Base-by-base conservation (phyloP, 2,329 filamentous ascomycete genomes). In the Colletotrichum noveboracense region DNA sequence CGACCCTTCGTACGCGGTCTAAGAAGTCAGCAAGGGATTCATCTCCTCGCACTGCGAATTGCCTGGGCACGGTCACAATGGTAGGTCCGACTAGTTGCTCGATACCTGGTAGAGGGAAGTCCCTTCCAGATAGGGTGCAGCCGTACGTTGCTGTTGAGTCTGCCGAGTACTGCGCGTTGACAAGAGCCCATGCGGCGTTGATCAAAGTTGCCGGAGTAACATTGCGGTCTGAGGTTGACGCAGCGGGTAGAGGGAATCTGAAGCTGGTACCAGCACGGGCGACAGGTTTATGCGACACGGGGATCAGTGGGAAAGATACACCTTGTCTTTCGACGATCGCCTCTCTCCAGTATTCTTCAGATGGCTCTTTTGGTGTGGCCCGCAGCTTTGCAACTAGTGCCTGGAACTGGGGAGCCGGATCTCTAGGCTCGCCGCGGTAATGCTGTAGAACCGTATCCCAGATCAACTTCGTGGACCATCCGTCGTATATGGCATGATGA, bases 81-180 rank as follows among this genome's bases (percentile, higher is more conserved):
- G 79, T 79, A 5, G 82, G 81, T 6, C 81, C 83, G 5, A 78
- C 66, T 24, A 83, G 79, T 3, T 77, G 67, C 7, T 80, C 78
- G 7, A 84, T 77, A 14, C 79, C 80, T 10, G 66, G 24, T 1
- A 84, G 71, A 7, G 79, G 75, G 9, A 80, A 78, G 16, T 80
- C 75, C 4, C 83, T 79, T 14, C 83, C 83, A 2, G 80, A 81
- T 6, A 81, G 61, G 0, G 80, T 80, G 24, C 74, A 76, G 6
- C 80, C 81, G 55, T 82, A 87, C 0, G 78, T 67, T 2, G 82
- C 75, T 18, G 60, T 62, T 8, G 69, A 43, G 14, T 76, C 83
- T 77, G 56, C 82, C 78, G 85, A 81, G 66, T 87, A 86, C 2
- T 83, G 77, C 0, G 82, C 82, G 4, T 85, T 81, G 5, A 86